Percentiles rank a stretch among this genome's conserved stretches.
Conservation (phyloP, 352 stramenopile species). For the Phytophthora chlamydospora region DNA sequence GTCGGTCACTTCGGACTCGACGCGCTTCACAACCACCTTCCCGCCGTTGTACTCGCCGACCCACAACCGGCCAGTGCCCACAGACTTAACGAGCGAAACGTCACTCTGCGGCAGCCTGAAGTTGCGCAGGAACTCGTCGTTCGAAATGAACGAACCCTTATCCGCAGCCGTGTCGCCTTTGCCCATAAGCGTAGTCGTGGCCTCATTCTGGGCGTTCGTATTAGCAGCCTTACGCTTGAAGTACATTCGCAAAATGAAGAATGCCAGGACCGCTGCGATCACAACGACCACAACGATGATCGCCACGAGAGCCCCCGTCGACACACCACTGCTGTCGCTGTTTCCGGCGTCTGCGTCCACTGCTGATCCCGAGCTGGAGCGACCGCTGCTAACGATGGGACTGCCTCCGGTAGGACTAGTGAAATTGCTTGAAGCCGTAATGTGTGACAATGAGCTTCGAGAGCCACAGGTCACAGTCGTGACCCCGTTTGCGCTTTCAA, state of each 20-base stretch:
- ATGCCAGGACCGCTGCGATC: slow-evolving; percentile 42
- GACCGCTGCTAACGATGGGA: background rate
- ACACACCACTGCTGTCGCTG: slow-evolving; percentile 24
- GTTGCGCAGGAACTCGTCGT: slow-evolving; percentile 62
- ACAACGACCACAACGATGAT: slow-evolving; percentile 55
- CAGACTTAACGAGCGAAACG: slow-evolving; percentile 59
- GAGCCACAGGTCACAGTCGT: background rate
- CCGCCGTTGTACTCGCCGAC: slow-evolving; percentile 57
- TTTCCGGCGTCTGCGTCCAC: background rate
- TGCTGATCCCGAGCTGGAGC: background rate
- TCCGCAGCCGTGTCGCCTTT: slow-evolving; percentile 46
- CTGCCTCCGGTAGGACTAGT: background rate
- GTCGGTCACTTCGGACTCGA: slow-evolving; percentile 69
- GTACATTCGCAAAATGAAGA: slow-evolving; percentile 47
- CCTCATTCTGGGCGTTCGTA: slow-evolving; percentile 31
- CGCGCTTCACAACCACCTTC: slow-evolving; percentile 76
- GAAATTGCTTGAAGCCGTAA: background rate
- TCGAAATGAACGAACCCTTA: slow-evolving; percentile 71
- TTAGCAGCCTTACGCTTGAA: slow-evolving; percentile 32
- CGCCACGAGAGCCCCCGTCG: slow-evolving; percentile 52
- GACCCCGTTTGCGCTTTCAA: background rate
- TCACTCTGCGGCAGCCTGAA: slow-evolving; percentile 61
- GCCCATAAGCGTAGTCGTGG: slow-evolving; percentile 50
- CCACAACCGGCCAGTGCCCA: slow-evolving; percentile 59
- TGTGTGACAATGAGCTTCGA: slow-evolving; percentile 1